Conservation (phyloP, 164 flowering plant genomes). For the Vitis amurensis region DNA sequence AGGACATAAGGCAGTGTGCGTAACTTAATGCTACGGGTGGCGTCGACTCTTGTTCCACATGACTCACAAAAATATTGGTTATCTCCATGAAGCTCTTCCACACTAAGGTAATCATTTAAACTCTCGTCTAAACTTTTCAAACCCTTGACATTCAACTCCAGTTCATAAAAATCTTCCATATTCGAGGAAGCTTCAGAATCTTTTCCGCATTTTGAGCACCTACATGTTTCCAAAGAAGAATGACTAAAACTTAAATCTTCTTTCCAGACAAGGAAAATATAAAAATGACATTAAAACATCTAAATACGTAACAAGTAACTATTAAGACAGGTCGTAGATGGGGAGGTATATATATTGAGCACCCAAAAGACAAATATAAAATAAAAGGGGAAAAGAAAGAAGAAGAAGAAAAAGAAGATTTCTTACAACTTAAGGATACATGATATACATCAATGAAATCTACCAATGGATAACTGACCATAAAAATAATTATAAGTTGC, state of each 20-base stretch:
- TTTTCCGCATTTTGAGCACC: slow-evolving; percentile 89
- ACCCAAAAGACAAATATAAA: background rate
- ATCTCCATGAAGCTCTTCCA: slow-evolving; percentile 86
- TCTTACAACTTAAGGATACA: too few relatives aligned
- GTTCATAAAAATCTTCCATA: slow-evolving; percentile 87
- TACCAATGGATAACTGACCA: too few relatives aligned
- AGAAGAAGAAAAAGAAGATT: too few relatives aligned
- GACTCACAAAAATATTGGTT: slow-evolving; percentile 91
- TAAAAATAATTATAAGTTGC: too few relatives aligned
- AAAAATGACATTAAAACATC: background rate
- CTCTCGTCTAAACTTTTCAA: slow-evolving; percentile 82
- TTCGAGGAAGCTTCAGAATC: slow-evolving; percentile 95
- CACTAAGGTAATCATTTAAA: slow-evolving; percentile 78
- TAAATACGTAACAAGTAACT: background rate
- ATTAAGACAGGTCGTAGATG: too few relatives aligned
- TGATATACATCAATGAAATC: too few relatives aligned
- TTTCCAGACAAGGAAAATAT: background rate
- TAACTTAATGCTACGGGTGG: slow-evolving; percentile 85
- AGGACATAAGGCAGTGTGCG: slow-evolving; percentile 81
- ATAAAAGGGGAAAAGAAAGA: background rate
- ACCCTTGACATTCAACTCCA: slow-evolving; percentile 89
- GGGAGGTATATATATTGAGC: too few relatives aligned
- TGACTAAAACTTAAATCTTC: background rate
- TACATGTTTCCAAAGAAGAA: slow-evolving; percentile 19
- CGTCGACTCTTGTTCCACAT: slow-evolving; percentile 82